These are phyloP conservation scores for Dactylonectria estremocensis DNA, from an alignment of 2,329 filamentous ascomycete genomes.

Conservation along the genomic window DNA sequence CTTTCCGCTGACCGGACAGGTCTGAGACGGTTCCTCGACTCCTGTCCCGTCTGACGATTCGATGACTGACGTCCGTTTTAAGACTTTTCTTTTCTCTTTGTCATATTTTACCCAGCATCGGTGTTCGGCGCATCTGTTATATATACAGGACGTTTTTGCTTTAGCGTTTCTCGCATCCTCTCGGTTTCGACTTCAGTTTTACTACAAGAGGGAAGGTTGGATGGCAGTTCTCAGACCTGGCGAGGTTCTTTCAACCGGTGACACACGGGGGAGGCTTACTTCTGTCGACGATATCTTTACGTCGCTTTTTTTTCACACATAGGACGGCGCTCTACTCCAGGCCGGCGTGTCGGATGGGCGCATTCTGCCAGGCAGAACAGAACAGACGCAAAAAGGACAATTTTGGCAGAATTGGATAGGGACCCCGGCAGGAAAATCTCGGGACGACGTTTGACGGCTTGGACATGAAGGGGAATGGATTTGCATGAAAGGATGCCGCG, in stretches of 20 bases:
- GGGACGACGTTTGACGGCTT: constrained; percentile 1
- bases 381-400: constrained; percentile 34
- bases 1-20: constrained; percentile 35
- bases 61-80: constrained; percentile 39
- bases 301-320: constrained; percentile 31
- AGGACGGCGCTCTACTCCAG: constrained; percentile 28
- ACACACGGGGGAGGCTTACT: constrained; percentile 15
- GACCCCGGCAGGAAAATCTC: constrained; percentile 15
- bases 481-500: not conserved
- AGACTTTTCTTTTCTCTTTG: constrained; percentile 45
- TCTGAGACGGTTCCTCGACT: constrained; percentile 28
- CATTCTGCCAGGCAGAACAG: constrained; percentile 38
- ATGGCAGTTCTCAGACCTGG: constrained; percentile 17
- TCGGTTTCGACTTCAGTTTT: constrained; percentile 24
- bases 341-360: constrained; percentile 30
- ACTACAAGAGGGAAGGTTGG: constrained; percentile 28
- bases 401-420: constrained; percentile 37
- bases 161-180: constrained; percentile 30
- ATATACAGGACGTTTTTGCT: constrained; percentile 35
- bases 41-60: constrained; percentile 44
- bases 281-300: constrained; percentile 27
- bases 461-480: constrained; percentile 10
- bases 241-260: constrained; percentile 28
- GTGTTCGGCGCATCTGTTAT: constrained; percentile 52
- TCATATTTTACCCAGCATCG: constrained; percentile 51